Percentiles rank a stretch among this genome's conserved stretches.
These are phyloP conservation scores for Alternaria triticimaculans DNA, from an alignment of 2,329 filamentous ascomycete species.

Conservation along the genomic window DNA sequence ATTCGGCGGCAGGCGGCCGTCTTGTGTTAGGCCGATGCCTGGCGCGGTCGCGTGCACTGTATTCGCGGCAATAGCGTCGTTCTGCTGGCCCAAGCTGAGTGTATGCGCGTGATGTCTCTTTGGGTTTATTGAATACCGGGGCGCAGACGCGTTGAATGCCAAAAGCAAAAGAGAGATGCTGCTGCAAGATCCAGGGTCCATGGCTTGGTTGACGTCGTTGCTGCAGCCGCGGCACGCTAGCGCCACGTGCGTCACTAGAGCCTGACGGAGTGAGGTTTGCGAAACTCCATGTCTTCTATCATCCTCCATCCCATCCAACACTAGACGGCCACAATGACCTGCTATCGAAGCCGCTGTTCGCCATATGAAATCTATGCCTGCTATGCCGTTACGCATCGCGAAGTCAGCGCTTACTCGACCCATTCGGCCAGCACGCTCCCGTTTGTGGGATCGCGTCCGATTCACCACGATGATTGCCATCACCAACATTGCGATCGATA, in stretches of 20 bases:
- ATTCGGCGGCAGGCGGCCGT: constrained; percentile 3
- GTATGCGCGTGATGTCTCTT: not conserved
- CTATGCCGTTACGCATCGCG: not conserved
- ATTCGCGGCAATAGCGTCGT: not conserved
- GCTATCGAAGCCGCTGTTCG: not conserved
- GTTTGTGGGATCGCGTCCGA: no score
- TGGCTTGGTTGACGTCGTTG: constrained; percentile 19
- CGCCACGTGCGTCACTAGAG: constrained; percentile 20
- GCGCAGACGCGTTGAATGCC: not conserved
- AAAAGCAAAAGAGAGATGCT: not conserved
- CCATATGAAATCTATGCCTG: not conserved
- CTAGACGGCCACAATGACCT: not conserved
- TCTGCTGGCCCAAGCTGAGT: not conserved
- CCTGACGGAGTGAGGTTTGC: not conserved
- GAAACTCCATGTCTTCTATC: constrained; percentile 4
- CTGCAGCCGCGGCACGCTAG: constrained; percentile 17
- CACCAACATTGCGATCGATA: no score
- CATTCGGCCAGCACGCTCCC: not conserved
- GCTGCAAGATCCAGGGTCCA: not conserved
- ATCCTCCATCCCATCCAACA: not conserved
- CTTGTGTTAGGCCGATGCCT: constrained; percentile 1
- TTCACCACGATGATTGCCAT: no score
- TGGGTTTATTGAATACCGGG: not conserved
- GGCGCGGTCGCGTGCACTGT: constrained; percentile 15
- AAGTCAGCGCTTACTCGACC: not conserved